Conservation (phyloP, 352 stramenopile species). For the Phytophthora nicotianae region DNA sequence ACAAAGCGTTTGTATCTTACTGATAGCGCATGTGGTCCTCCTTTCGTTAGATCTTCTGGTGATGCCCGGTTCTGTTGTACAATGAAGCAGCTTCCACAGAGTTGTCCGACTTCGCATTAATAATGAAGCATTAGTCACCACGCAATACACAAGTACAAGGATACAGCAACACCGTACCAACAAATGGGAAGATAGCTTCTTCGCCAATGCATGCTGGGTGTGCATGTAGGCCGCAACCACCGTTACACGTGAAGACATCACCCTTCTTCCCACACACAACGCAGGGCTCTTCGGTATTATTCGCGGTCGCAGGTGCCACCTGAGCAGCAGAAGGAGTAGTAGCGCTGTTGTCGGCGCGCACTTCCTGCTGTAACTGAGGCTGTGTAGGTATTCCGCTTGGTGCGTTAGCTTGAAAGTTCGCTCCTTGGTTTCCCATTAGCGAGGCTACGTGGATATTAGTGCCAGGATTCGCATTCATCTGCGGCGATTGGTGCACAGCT, state of each 20-base stretch:
- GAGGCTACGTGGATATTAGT: conserved; percentile 27
- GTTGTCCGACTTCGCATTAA: conserved; percentile 46
- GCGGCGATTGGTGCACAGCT: conserved; percentile 10
- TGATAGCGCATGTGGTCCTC: conserved; percentile 56
- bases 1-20: conserved; percentile 30
- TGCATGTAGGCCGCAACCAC: conserved; percentile 60
- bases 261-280: conserved; percentile 58
- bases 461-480: conserved; percentile 14
- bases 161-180: conserved; percentile 38
- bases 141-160: background rate
- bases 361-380: conserved; percentile 8
- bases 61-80: conserved; percentile 71
- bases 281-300: conserved; percentile 38
- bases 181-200: conserved; percentile 58
- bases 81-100: conserved; percentile 78
- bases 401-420: conserved; percentile 3
- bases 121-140: conserved; percentile 2
- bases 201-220: conserved; percentile 68
- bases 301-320: conserved; percentile 28
- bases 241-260: conserved; percentile 61
- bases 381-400: conserved; percentile 1
- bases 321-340: conserved; percentile 13
- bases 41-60: conserved; percentile 75
- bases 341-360: background rate
- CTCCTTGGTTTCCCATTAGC: conserved; percentile 22